A percentile compares a stretch with the other conserved stretches of the same genome.
phyloP scores from a whole-genome alignment of 345 rosid genomes.

The Syzygium jambos region DNA sequence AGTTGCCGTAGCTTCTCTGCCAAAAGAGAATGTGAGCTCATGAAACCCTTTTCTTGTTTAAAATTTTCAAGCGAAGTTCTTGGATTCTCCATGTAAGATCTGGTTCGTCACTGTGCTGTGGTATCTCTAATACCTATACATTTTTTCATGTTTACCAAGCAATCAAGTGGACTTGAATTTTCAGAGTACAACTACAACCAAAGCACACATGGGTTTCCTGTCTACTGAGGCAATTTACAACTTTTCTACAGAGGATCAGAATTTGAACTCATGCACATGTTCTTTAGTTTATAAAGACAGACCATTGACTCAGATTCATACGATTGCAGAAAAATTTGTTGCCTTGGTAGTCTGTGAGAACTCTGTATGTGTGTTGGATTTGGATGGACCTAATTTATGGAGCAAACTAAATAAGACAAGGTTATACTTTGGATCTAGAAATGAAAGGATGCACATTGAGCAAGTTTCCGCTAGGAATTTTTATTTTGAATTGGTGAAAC shows the following conservation, averaged over 20 bases:
- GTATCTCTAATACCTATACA: background rate
- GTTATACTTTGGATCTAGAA: background rate
- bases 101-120: background rate
- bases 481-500: background rate
- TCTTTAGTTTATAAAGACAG: background rate
- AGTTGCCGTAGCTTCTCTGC: conserved; percentile 44
- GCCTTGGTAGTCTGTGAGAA: background rate
- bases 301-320: background rate
- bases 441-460: background rate
- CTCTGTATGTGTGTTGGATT: background rate
- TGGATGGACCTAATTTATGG: background rate
- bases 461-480: background rate
- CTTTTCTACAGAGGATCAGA: background rate
- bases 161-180: background rate
- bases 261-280: background rate
- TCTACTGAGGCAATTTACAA: background rate
- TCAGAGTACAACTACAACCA: background rate
- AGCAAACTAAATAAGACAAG: background rate
- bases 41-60: background rate
- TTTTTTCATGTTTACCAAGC: background rate
- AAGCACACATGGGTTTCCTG: background rate
- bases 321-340: background rate
- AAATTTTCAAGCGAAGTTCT: background rate
- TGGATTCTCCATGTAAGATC: background rate
- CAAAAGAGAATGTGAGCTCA: conserved; percentile 55